Percentiles rank a stretch among this genome's conserved stretches.
Conservation (phyloP, 192 early-diverging fungal species). For the Backusella tarrabulga region DNA sequence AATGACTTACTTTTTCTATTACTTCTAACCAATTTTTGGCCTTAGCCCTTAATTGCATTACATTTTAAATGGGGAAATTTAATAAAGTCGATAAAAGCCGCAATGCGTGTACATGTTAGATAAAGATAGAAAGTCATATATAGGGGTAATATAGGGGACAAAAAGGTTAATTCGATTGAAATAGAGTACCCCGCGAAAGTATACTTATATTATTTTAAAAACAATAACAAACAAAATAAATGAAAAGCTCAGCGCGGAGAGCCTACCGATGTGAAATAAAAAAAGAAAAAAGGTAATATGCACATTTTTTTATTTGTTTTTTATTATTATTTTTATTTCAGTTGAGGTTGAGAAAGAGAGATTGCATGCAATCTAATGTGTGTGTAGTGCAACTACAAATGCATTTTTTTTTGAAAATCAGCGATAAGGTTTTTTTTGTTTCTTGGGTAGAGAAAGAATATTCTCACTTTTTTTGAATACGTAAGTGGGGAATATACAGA, state of each 20-base stretch:
- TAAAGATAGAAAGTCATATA: not conserved
- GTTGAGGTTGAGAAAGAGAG: not conserved
- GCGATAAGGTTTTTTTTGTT: not conserved
- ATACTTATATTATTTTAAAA: not conserved
- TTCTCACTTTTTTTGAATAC: not conserved
- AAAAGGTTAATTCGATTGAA: not conserved
- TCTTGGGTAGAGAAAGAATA: not conserved
- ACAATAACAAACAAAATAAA: not conserved
- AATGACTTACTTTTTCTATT: not conserved
- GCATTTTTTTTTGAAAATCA: not conserved
- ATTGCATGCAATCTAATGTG: slow-evolving; percentile 8
- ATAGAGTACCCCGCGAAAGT: not conserved
- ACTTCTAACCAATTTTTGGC: not conserved
- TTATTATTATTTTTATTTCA: not conserved
- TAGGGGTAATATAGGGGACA: not conserved
- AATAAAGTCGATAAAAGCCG: not conserved
- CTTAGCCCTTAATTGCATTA: not conserved
- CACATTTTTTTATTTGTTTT: not conserved
- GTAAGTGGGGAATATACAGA: too few relatives aligned
- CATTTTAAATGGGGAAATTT: not conserved
- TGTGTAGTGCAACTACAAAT: not conserved
- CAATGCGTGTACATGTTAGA: not conserved
- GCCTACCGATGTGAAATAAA: not conserved
- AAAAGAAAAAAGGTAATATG: not conserved
- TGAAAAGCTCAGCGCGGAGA: not conserved